Evolutionary conservation across 768 basidiomycete species (phyloP).

Genomic region (Hemileccinum impolitum): DNA sequence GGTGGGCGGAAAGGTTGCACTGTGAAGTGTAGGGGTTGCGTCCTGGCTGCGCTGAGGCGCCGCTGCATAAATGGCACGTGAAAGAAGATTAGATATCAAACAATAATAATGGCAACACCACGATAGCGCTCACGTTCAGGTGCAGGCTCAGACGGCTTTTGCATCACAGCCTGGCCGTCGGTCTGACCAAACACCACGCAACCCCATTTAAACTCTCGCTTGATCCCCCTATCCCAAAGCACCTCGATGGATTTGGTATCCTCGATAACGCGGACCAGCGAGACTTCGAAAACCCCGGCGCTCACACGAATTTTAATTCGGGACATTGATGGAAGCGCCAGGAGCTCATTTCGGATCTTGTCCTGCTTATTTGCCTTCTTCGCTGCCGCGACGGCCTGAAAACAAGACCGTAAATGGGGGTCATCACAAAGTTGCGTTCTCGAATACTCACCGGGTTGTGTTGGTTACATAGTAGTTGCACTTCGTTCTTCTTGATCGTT

Average conservation of each 20-base stretch:
- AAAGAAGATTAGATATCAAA: constrained; percentile 6
- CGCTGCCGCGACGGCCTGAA: constrained; percentile 67
- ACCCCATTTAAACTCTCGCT: constrained; percentile 80
- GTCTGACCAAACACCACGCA: constrained; percentile 75
- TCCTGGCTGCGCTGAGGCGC: constrained; percentile 11
- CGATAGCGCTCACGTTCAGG: constrained; percentile 41
- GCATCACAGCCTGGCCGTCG: constrained; percentile 60
- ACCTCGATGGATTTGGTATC: constrained; percentile 74
- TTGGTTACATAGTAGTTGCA: constrained; percentile 76
- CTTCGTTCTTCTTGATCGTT: constrained; percentile 67
- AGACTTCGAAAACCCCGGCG: constrained; percentile 85
- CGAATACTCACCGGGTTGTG: constrained; percentile 80
- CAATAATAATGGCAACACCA: not conserved
- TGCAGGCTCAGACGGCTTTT: constrained; percentile 63
- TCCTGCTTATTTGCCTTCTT: constrained; percentile 76
- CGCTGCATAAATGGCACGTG: constrained; percentile 12
- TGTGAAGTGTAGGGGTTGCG: constrained; percentile 18
- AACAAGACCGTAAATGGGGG: not conserved
- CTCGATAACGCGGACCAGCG: constrained; percentile 66
- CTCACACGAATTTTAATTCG: constrained; percentile 83
- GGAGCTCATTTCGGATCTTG: constrained; percentile 65
- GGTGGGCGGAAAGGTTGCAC: constrained; percentile 23
- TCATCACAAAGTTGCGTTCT: not conserved
- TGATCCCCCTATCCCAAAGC: constrained; percentile 71
- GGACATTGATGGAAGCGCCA: constrained; percentile 65